Conservation (phyloP, 148 eudicot genomes). For the Dysphania ambrosioides region DNA sequence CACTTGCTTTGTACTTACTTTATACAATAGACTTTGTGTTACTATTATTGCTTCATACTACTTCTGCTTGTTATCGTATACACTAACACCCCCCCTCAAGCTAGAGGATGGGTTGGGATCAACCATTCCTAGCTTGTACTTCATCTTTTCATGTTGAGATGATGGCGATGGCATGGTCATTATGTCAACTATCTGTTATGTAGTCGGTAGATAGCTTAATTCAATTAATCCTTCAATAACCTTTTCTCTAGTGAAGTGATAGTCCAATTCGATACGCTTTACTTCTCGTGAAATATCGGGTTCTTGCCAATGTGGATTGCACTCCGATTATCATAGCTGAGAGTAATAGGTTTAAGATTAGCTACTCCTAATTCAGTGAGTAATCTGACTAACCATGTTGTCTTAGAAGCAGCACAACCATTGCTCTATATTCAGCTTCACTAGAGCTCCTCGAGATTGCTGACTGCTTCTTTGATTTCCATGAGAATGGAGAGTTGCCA, state of each 20-base stretch:
- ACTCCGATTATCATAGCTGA: background rate
- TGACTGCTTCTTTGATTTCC: too few species aligned
- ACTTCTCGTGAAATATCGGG: background rate
- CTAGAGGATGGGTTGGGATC: too few species aligned
- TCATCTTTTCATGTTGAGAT: too few species aligned
- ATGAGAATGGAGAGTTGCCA: background rate
- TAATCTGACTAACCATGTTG: background rate
- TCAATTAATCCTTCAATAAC: background rate
- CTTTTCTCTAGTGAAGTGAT: background rate
- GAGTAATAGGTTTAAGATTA: background rate
- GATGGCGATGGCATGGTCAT: too few species aligned
- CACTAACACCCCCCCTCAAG: too few species aligned
- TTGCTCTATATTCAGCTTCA: background rate
- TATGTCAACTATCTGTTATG: too few species aligned
- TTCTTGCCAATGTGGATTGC: background rate
- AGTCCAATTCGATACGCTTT: too few species aligned
- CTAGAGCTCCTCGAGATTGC: background rate
- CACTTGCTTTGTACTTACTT: too few species aligned
- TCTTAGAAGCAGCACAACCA: background rate
- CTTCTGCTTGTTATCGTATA: too few species aligned
- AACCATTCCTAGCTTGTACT: too few species aligned
- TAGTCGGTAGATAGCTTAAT: background rate
- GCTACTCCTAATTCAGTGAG: background rate
- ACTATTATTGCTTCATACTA: too few species aligned
- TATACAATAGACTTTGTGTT: too few species aligned